Evolutionary conservation across 805 yeast species (phyloP).

Genomic region (Ascoidea rubescens): DNA sequence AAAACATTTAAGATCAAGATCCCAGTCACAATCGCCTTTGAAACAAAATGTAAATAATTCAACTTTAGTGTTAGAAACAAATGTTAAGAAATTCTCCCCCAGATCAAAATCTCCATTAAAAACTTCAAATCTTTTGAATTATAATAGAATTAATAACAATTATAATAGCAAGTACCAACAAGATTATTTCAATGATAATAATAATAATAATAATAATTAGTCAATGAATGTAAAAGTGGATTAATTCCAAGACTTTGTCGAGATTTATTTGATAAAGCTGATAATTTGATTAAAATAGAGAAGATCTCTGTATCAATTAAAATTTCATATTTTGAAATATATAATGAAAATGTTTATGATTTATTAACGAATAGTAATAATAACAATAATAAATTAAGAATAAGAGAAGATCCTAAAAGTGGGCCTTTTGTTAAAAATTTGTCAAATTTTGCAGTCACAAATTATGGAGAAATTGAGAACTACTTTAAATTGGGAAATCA

Average conservation of each 20-base stretch:
- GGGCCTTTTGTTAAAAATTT: constrained; percentile 68
- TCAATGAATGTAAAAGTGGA: too few relatives aligned
- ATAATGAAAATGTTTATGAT: constrained; percentile 67
- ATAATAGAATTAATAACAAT: too few relatives aligned
- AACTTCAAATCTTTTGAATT: too few relatives aligned
- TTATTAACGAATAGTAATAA: constrained; percentile 22
- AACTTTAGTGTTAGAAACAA: too few relatives aligned
- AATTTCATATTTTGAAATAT: constrained; percentile 59
- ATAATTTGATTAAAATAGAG: constrained; percentile 21
- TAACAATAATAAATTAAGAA: constrained; percentile 22
- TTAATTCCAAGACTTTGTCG: constrained; percentile 49
- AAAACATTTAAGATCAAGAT: too few relatives aligned
- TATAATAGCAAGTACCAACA: too few relatives aligned
- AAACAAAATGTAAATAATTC: too few relatives aligned
- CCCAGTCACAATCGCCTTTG: too few relatives aligned
- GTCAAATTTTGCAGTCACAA: constrained; percentile 33
- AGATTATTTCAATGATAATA: too few relatives aligned
- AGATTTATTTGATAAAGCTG: constrained; percentile 34
- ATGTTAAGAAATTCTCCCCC: too few relatives aligned
- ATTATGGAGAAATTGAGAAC: constrained; percentile 32
- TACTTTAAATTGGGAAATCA: constrained; percentile 37
- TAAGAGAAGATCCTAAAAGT: constrained; percentile 51
- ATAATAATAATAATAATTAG: too few relatives aligned
- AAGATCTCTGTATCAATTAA: constrained; percentile 27
- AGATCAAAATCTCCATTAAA: too few relatives aligned